Conservation (phyloP, 352 stramenopile species). For the Lagenidium giganteum region DNA sequence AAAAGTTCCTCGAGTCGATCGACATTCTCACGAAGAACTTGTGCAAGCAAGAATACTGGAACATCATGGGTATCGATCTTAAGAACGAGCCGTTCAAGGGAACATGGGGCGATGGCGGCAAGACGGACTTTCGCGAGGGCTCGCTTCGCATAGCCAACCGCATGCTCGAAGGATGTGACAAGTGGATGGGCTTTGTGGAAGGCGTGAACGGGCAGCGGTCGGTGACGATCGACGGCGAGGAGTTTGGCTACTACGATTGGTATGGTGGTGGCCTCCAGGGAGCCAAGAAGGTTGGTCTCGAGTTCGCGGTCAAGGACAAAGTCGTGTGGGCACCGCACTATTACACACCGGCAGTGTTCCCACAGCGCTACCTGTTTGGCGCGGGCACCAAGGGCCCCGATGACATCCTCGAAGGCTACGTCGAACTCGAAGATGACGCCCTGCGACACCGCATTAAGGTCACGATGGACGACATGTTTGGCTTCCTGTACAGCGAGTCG, state of each 20-base stretch:
- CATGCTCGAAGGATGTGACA: constrained; percentile 59
- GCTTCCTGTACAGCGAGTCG: constrained; percentile 39
- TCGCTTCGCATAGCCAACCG: constrained; percentile 44
- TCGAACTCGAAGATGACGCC: constrained; percentile 42
- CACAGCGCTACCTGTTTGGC: constrained; percentile 52
- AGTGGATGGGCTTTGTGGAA: constrained; percentile 72
- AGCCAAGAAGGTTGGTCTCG: constrained; percentile 30
- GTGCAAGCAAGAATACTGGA: constrained; percentile 65
- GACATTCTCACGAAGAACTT: constrained; percentile 34
- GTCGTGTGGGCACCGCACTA: constrained; percentile 80
- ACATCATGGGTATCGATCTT: constrained; percentile 67
- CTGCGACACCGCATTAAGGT: constrained; percentile 31
- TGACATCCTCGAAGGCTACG: constrained; percentile 23
- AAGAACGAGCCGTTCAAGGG: constrained; percentile 50
- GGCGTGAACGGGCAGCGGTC: constrained; percentile 42
- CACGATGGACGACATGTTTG: constrained; percentile 68
- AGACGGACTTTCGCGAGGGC: constrained; percentile 39
- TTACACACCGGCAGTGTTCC: constrained; percentile 60
- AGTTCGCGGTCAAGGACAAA: constrained; percentile 47
- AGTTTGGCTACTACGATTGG: constrained; percentile 63
- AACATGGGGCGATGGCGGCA: constrained; percentile 41
- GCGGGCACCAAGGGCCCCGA: constrained; percentile 24
- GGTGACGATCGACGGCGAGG: constrained; percentile 36
- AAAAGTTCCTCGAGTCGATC: constrained; percentile 24
- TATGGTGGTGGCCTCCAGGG: constrained; percentile 48